These are phyloP conservation scores for Colletotrichum musae DNA, from an alignment of 2,329 filamentous ascomycete genomes.

Conservation along the genomic window DNA sequence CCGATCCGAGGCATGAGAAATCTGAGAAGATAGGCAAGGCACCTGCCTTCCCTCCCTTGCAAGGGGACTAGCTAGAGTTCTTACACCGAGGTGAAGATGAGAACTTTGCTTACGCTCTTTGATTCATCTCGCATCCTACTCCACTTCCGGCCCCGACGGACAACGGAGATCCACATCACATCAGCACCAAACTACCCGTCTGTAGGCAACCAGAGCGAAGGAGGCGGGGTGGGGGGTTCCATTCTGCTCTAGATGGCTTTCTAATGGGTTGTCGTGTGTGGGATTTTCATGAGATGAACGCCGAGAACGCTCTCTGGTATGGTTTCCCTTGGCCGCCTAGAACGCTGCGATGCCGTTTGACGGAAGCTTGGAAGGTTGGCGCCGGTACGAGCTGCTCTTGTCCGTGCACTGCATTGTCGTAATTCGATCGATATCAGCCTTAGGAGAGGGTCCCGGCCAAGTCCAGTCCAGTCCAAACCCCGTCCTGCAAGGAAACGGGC, in stretches of 20 bases:
- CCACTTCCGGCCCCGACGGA: neutral
- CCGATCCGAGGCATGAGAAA: neutral
- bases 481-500: too few relatives aligned
- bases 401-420: neutral
- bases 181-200: too few relatives aligned
- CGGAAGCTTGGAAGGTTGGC: too few relatives aligned
- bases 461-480: too few relatives aligned
- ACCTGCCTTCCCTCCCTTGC: neutral
- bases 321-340: too few relatives aligned
- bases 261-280: too few relatives aligned
- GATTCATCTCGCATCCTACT: neutral
- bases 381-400: neutral
- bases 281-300: too few relatives aligned
- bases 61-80: conserved; percentile 13
- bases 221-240: too few relatives aligned
- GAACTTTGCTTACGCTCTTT: neutral
- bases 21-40: neutral
- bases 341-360: too few relatives aligned
- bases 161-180: neutral
- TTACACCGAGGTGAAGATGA: conserved; percentile 34
- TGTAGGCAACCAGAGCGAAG: neutral
- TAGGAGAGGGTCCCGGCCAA: neutral
- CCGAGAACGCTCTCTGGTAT: too few relatives aligned
- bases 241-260: too few relatives aligned
- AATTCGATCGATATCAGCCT: conserved; percentile 2